Base-by-base conservation (phyloP, 176 grass and related monocot species). In the Calamus simplicifolius region DNA sequence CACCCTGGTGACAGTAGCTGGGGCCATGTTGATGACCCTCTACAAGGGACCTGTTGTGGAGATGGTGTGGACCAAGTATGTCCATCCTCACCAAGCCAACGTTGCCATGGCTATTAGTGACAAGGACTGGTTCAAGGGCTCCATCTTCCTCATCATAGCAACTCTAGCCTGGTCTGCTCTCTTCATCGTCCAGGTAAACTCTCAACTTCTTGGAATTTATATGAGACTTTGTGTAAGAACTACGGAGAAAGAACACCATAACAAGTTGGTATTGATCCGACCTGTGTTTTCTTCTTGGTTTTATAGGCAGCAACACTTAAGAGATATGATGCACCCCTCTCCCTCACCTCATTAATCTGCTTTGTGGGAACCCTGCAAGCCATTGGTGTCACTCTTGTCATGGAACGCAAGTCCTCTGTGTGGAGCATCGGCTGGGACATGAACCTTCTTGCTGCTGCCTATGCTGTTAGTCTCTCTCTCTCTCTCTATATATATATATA, bases 11-110 rank as follows among this genome's bases (percentile, higher is more conserved):
- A 98, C 88, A 4, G 88, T 98, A 50, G 94, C 88, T 6, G 94
- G 94, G 10, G 94, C 94, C 62, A 98, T 93, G 88, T 63, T 98
- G 67, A 98, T 98, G 94, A 98, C 94, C 52, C 69, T 98, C 58
- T 98, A 98, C 79, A 98, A 98, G 80, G 94, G 94, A 30, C 88
- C 79, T 51, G 66, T 75, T 72, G 27, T 98, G 50, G 79, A 93
- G 66, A 80, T 92, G 87, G 14, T 85, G 57, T 98, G 84, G 94
- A 85, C 67, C 69, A 76, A 26, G 51, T 76, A 92, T 52, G 29
- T 88, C 1, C 81, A 85, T 62, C 58, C 63, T 52, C 69, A 75
- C 73, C 69, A 57, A 26, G 57, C 70, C 15, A 43, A 56, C 23
- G 66, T 27, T 2, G 79, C 77, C 1, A 50, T 53, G 0, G 73